Evolutionary conservation across 306 rosid genomes (phyloP).

Genomic region (Lagenaria siceraria): DNA sequence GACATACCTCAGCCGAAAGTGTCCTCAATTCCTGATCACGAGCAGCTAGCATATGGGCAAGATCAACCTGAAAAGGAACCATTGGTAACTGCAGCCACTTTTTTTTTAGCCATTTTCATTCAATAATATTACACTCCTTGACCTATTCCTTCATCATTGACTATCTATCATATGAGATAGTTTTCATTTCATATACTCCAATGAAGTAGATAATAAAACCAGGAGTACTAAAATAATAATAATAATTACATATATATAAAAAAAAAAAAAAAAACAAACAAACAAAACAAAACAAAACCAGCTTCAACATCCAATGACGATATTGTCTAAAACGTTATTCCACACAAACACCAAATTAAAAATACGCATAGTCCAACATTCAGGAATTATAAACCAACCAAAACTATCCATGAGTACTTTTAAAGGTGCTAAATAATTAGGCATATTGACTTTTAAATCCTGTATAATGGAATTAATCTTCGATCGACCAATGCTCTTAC

Average conservation of each 20-base stretch:
- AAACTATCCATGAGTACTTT: background rate
- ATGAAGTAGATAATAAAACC: background rate
- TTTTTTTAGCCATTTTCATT: slow-evolving; percentile 2
- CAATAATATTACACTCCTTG: background rate
- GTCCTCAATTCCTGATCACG: slow-evolving; percentile 98
- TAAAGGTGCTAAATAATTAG: background rate
- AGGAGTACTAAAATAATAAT: background rate
- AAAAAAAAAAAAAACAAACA: background rate
- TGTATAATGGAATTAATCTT: background rate
- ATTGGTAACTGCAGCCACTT: slow-evolving; percentile 2
- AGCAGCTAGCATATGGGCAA: slow-evolving; percentile 89
- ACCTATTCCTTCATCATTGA: background rate
- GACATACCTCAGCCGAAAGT: slow-evolving; percentile 82
- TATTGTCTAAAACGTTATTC: background rate
- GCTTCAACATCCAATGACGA: background rate
- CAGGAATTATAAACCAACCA: background rate
- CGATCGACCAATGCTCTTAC: background rate
- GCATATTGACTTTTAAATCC: background rate
- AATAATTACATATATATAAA: no score
- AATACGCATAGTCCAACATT: background rate
- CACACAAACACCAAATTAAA: background rate
- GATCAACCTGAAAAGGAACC: slow-evolving; percentile 74
- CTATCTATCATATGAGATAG: background rate
- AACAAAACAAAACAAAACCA: no score
- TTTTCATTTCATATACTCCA: background rate